Evolutionary conservation across 257 asterid genomes (phyloP).

Genomic region (Mitragyna speciosa): DNA sequence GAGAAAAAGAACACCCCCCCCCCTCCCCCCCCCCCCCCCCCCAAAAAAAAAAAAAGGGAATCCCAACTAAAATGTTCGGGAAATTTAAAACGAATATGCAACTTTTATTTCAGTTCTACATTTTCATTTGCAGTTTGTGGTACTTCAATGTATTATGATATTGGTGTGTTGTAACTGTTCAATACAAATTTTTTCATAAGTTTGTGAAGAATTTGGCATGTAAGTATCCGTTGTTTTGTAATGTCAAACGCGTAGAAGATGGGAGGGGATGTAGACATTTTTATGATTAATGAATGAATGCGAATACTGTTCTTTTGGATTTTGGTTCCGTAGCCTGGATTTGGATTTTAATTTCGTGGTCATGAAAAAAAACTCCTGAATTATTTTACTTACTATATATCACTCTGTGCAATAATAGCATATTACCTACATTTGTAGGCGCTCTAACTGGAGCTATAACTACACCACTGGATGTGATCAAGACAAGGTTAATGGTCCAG

Average conservation of each 20-base stretch:
- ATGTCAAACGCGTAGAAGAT: neutral
- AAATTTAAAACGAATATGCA: too few relatives aligned
- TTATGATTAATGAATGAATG: neutral
- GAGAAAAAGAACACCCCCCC: too few relatives aligned
- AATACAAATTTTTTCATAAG: neutral
- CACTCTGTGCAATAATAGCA: neutral
- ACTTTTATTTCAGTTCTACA: too few relatives aligned
- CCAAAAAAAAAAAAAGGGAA: neutral
- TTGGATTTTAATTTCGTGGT: neutral
- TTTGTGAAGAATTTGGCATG: neutral
- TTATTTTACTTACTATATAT: too few relatives aligned
- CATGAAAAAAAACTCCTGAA: neutral
- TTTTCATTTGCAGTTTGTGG: too few relatives aligned
- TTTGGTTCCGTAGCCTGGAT: neutral
- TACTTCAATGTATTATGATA: too few relatives aligned
- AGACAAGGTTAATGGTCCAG: slow-evolving; percentile 96
- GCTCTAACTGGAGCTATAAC: slow-evolving; percentile 97
- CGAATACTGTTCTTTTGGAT: neutral
- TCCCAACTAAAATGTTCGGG: neutral
- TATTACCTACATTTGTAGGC: slow-evolving; percentile 38
- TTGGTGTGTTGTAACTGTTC: neutral
- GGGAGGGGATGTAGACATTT: neutral
- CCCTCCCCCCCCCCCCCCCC: neutral
- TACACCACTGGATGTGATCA: slow-evolving; percentile 96
- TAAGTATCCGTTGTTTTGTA: neutral